Conservation (phyloP, 768 basidiomycete genomes). For the Rubroboletus pulcherrimus region DNA sequence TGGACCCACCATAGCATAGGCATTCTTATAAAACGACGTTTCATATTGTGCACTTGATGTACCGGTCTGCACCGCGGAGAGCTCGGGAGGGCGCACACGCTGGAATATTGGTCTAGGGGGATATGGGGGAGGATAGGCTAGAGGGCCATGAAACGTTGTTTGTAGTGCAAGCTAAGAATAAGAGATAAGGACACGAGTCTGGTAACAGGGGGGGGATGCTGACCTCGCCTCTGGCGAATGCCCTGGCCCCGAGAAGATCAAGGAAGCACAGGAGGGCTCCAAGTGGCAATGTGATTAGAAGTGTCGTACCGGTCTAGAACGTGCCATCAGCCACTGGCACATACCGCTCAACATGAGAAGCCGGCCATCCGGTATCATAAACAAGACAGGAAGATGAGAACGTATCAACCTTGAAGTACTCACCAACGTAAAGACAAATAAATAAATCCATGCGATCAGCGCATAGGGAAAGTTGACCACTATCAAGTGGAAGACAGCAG, state of each 20-base stretch:
- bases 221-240: slow-evolving; percentile 70
- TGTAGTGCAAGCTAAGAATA: slow-evolving; percentile 57
- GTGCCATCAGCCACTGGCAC: slow-evolving; percentile 15
- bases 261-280: slow-evolving; percentile 77
- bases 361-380: not conserved
- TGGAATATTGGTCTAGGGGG: slow-evolving; percentile 75
- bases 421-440: slow-evolving; percentile 80
- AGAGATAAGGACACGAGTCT: slow-evolving; percentile 10
- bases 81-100: slow-evolving; percentile 49
- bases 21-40: slow-evolving; percentile 74
- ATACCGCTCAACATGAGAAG: slow-evolving; percentile 4
- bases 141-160: slow-evolving; percentile 62
- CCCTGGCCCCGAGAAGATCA: slow-evolving; percentile 68
- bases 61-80: slow-evolving; percentile 50
- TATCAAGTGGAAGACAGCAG: slow-evolving; percentile 63
- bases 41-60: slow-evolving; percentile 43
- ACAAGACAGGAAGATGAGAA: not conserved
- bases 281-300: slow-evolving; percentile 74
- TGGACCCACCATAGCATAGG: slow-evolving; percentile 69
- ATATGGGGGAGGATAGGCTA: slow-evolving; percentile 58
- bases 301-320: slow-evolving; percentile 67
- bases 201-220: slow-evolving; percentile 8
- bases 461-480: slow-evolving; percentile 79
- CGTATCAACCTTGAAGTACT: slow-evolving; percentile 36
- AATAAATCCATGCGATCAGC: slow-evolving; percentile 70